Evolutionary conservation across 2,329 filamentous ascomycete genomes (phyloP).

Genomic region (Tetracladium maxilliforme): DNA sequence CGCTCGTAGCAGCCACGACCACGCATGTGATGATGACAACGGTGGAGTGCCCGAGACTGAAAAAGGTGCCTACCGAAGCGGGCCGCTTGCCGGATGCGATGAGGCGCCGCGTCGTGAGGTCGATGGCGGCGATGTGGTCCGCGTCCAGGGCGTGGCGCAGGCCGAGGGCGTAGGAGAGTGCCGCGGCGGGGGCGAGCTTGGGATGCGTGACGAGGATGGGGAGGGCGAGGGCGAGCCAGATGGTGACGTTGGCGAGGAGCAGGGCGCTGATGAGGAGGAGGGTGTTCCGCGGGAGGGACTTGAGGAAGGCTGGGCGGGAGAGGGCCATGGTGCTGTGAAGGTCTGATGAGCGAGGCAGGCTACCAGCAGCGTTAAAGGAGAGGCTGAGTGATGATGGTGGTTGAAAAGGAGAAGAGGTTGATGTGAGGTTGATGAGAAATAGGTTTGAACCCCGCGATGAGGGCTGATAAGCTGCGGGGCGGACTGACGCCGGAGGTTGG

Average conservation of each 20-base stretch:
- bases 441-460: too few species aligned
- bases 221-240: constrained; percentile 39
- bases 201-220: constrained; percentile 34
- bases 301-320: constrained; percentile 4
- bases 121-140: constrained; percentile 83
- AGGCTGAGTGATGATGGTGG: too few species aligned
- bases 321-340: neutral
- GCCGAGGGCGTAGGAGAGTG: constrained; percentile 77
- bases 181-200: constrained; percentile 60
- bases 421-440: too few species aligned
- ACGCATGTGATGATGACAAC: constrained; percentile 85
- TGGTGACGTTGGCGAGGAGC: constrained; percentile 31
- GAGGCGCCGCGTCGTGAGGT: constrained; percentile 83
- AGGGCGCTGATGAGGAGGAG: constrained; percentile 31
- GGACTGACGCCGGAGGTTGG: too few species aligned
- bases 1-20: constrained; percentile 80
- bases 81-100: constrained; percentile 75
- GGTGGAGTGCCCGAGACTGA: constrained; percentile 85
- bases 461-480: too few species aligned
- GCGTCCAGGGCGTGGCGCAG: constrained; percentile 92
- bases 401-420: too few species aligned
- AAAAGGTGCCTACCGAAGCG: constrained; percentile 87
- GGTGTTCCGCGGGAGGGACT: constrained; percentile 5
- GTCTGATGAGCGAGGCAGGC: too few species aligned
- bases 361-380: too few species aligned